A percentile compares a stretch with the other conserved stretches of the same genome.
These are phyloP conservation scores for Penicillium canariense DNA, from an alignment of 495 filamentous ascomycete species.

Conservation along the genomic window DNA sequence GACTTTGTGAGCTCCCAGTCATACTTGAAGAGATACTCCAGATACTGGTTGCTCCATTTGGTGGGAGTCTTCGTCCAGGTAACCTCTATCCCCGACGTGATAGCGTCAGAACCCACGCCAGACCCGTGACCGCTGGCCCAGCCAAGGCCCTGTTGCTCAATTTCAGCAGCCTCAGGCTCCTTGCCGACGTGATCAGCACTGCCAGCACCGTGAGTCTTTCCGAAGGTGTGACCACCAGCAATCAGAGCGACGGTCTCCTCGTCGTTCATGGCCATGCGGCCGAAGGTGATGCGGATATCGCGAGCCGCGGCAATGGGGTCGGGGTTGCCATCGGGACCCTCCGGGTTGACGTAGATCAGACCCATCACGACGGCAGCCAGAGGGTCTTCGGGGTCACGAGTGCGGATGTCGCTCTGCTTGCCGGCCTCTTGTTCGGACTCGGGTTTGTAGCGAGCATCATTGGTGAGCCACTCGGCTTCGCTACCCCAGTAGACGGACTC, in stretches of 20 bases:
- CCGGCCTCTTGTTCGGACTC: conserved; percentile 52
- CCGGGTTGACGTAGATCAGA: conserved; percentile 74
- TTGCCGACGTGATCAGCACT: conserved; percentile 54
- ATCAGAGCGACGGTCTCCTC: conserved; percentile 74
- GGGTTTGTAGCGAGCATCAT: conserved; percentile 59
- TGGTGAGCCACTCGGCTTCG: conserved; percentile 65
- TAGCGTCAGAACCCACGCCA: conserved; percentile 63
- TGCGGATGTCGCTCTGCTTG: conserved; percentile 51
- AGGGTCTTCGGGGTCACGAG: conserved; percentile 60
- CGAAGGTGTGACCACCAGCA: conserved; percentile 71
- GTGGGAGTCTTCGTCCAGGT: conserved; percentile 70
- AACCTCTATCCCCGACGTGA: conserved; percentile 71
- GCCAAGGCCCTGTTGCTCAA: conserved; percentile 65
- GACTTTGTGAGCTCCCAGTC: conserved; percentile 76
- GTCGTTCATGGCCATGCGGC: conserved; percentile 76
- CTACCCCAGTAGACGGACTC: conserved; percentile 72
- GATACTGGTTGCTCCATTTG: conserved; percentile 64
- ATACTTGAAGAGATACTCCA: conserved; percentile 71
- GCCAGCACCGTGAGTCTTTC: conserved; percentile 72
- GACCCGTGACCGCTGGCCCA: conserved; percentile 58
- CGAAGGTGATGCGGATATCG: conserved; percentile 69
- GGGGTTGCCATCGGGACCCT: conserved; percentile 67
- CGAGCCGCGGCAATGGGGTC: conserved; percentile 63
- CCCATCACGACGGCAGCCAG: conserved; percentile 68
- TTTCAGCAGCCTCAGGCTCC: conserved; percentile 60